A percentile compares a stretch with the other conserved stretches of the same genome.
Conservation (phyloP, 768 basidiomycete species). For the Mycena floridula region DNA sequence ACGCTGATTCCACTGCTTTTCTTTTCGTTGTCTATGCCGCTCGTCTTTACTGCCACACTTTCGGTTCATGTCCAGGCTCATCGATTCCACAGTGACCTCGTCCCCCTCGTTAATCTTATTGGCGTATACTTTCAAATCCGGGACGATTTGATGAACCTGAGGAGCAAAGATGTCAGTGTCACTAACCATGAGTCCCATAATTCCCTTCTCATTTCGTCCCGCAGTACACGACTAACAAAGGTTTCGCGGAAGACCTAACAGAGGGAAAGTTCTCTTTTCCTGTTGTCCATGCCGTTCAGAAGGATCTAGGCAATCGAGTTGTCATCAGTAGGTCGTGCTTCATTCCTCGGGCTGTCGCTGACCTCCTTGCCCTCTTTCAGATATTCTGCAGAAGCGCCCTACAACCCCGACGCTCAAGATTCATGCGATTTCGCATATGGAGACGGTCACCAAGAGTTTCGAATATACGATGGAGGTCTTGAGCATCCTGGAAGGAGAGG, state of each 20-base stretch:
- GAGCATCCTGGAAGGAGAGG: slow-evolving; percentile 57
- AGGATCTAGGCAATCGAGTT: slow-evolving; percentile 69
- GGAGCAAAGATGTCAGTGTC: slow-evolving; percentile 66
- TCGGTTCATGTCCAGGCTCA: no score
- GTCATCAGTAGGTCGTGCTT: slow-evolving; percentile 70
- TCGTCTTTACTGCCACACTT: not conserved
- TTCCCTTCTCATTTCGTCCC: not conserved
- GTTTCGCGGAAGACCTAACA: slow-evolving; percentile 89
- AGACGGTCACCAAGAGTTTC: slow-evolving; percentile 73
- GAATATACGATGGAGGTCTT: slow-evolving; percentile 79
- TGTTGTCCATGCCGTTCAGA: slow-evolving; percentile 82
- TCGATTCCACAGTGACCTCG: slow-evolving; percentile 59
- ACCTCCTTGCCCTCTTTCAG: slow-evolving; percentile 30
- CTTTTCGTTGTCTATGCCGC: no score
- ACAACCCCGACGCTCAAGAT: slow-evolving; percentile 73
- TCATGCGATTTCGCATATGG: slow-evolving; percentile 77
- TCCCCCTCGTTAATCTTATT: slow-evolving; percentile 89
- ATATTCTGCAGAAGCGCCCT: slow-evolving; percentile 87
- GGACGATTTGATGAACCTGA: slow-evolving; percentile 96
- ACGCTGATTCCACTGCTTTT: slow-evolving; percentile 12
- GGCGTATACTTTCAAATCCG: slow-evolving; percentile 95
- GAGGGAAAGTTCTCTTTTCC: slow-evolving; percentile 99
- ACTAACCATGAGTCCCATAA: not conserved
- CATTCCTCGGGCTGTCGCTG: not conserved
- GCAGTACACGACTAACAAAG: slow-evolving; percentile 80